Evolutionary conservation across 1,284 basidiomycete species (phyloP).

Genomic region (Ustilago esculenta): DNA sequence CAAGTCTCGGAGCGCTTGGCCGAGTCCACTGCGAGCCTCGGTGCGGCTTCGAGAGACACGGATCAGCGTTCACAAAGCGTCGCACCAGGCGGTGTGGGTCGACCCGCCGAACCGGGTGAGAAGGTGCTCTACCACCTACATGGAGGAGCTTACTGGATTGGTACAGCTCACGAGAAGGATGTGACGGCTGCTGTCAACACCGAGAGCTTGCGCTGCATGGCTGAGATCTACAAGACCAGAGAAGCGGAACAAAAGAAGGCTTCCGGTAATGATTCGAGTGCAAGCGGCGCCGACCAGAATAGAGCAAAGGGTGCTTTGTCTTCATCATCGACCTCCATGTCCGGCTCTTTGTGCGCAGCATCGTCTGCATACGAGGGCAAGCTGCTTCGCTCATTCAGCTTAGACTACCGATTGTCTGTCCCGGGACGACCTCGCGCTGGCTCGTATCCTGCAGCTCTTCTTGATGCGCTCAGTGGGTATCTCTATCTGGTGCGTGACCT

Average conservation of each 20-base stretch:
- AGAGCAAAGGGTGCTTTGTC: not conserved
- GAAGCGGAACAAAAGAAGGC: not conserved
- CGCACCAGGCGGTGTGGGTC: slow-evolving; percentile 30
- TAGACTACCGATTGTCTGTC: slow-evolving; percentile 61
- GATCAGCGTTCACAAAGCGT: not conserved
- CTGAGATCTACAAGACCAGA: slow-evolving; percentile 41
- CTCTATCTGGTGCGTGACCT: slow-evolving; percentile 55
- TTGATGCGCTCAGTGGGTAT: slow-evolving; percentile 61
- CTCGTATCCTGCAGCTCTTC: slow-evolving; percentile 59
- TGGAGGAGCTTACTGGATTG: slow-evolving; percentile 64
- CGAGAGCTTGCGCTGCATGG: slow-evolving; percentile 46
- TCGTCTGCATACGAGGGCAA: slow-evolving; percentile 23
- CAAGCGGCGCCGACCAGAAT: not conserved
- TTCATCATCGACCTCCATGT: slow-evolving; percentile 7
- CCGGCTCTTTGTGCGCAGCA: not conserved
- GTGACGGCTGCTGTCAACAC: slow-evolving; percentile 56
- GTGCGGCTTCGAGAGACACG: slow-evolving; percentile 1
- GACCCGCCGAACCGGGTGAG: slow-evolving; percentile 45
- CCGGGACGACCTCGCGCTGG: slow-evolving; percentile 50
- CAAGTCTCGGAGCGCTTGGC: not conserved
- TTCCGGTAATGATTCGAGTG: not conserved
- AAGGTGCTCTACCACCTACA: slow-evolving; percentile 60
- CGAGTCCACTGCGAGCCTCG: slow-evolving; percentile 10
- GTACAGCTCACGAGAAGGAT: slow-evolving; percentile 57
- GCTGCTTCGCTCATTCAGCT: slow-evolving; percentile 53